Evolutionary conservation across 495 filamentous ascomycete genomes (phyloP), one percentile per base, ranked within the genome.

Genomic region (Trichoderma orchidacearum): DNA sequence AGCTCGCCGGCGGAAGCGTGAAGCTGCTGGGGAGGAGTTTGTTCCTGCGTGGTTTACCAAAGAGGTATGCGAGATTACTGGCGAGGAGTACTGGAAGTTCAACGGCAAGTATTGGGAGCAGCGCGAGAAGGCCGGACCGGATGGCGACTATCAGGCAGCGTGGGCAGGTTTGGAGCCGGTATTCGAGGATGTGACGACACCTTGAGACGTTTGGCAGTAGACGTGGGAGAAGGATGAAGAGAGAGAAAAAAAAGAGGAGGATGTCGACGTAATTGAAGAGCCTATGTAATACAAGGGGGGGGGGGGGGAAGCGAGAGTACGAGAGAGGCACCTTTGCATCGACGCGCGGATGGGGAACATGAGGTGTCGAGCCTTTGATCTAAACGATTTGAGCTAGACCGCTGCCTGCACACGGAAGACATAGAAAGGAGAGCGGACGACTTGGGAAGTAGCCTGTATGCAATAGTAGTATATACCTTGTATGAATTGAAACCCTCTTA

Each of bases 41-140:
- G 67, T 73, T 18, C 90, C 94, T 5, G 80, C 85, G 29, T 98
- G 92, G 90, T 98, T 98, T 64, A 70, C 62, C 57, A 89, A 84
- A 70, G 74, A 71, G 12, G 75, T 67, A 61, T 89, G 86, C 69
- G 76, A 85, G 48, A 69, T 88, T 27, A 97, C 91, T 13, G 92
- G 93, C 1, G 89, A 95, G 70, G 82, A 86, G 61, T 94, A 85
- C 72, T 98, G 93, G 93, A 73, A 81, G 54, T 92, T 88, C 61
- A 90, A 83, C 63, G 87, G 84, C 3, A 79, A 87, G 67, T 98
- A 98, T 67, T 98, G 93, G 93, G 70, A 73, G 57, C 78, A 79
- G 62, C 75, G 87, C 55, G 72, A 81, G 45, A 68, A 69, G 63
- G 83, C 80, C 54, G 80, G 72, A 8, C 66, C 65, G 11, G 63